Conservation (phyloP, 176 grass and related monocot genomes). For the Paspalum vaginatum region DNA sequence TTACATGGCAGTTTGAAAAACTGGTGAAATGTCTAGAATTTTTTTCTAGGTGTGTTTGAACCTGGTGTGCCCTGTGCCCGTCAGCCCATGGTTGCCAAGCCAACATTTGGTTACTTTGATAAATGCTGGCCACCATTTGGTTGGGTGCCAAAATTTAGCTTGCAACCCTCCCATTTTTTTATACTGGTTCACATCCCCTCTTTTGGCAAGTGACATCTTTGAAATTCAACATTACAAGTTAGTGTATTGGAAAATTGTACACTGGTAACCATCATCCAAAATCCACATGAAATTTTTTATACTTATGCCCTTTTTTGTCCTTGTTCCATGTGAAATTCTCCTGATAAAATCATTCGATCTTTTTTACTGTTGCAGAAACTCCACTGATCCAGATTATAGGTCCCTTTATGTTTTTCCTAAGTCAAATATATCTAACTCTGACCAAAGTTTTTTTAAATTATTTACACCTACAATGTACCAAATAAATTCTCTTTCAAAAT, state of each 20-base stretch:
- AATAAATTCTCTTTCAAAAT: no score
- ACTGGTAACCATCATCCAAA: not conserved
- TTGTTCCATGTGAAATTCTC: not conserved
- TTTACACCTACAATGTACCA: no score
- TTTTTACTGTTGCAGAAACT: not conserved
- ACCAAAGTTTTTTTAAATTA: no score
- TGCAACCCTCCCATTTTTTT: not conserved
- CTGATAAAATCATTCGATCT: not conserved
- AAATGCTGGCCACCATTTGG: conserved; percentile 14
- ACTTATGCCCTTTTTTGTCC: not conserved
- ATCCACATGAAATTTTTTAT: not conserved
- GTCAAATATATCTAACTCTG: no score
- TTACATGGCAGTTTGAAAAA: not conserved
- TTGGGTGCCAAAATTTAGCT: not conserved
- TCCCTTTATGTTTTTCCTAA: no score
- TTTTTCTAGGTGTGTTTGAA: not conserved
- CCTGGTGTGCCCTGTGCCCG: not conserved
- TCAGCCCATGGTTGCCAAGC: not conserved
- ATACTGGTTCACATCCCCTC: not conserved
- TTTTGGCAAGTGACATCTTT: not conserved
- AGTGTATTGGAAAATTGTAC: not conserved
- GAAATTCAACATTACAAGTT: not conserved
- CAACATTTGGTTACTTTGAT: no score
- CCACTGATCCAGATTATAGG: no score
- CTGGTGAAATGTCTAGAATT: not conserved